Conservation (phyloP, 2,329 filamentous ascomycete species). For the Sphaerulina vaccinii region DNA sequence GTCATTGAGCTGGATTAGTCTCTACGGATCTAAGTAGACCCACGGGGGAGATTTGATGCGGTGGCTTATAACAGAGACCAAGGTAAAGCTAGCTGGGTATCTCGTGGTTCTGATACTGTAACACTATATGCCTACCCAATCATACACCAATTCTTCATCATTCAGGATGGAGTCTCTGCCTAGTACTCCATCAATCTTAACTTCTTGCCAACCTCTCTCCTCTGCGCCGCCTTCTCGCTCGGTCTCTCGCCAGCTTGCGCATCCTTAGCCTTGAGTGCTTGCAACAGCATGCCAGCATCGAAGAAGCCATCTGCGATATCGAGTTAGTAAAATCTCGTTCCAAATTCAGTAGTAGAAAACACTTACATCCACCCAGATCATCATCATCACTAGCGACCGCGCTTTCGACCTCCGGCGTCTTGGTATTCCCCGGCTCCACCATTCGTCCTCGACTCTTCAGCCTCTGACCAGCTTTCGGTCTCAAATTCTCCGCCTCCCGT, state of each 20-base stretch:
- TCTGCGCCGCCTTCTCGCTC: conserved; percentile 58
- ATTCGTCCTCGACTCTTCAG: conserved; percentile 71
- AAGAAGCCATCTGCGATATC: conserved; percentile 80
- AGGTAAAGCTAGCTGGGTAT: too few species aligned
- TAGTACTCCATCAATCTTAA: conserved; percentile 68
- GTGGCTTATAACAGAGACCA: too few species aligned
- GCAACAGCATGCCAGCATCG: conserved; percentile 89
- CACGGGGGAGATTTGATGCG: too few species aligned
- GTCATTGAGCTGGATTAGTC: neutral
- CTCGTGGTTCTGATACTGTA: too few species aligned
- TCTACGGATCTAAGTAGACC: too few species aligned
- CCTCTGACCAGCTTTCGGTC: conserved; percentile 44
- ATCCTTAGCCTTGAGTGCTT: conserved; percentile 72
- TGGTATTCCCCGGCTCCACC: conserved; percentile 51
- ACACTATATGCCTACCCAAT: too few species aligned
- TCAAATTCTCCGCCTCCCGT: conserved; percentile 59
- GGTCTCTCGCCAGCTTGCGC: conserved; percentile 49
- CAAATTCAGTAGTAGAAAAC: conserved; percentile 5
- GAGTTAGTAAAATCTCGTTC: neutral
- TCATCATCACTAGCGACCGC: conserved; percentile 75
- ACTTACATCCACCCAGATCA: conserved; percentile 91
- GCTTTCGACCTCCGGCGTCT: conserved; percentile 43
- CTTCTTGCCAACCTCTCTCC: conserved; percentile 73
- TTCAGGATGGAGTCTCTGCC: conserved; percentile 1
- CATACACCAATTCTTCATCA: neutral